Evolutionary conservation across 257 asterid genomes (phyloP), one percentile per base, ranked within the genome.

Genomic region (Capsicum baccatum): DNA sequence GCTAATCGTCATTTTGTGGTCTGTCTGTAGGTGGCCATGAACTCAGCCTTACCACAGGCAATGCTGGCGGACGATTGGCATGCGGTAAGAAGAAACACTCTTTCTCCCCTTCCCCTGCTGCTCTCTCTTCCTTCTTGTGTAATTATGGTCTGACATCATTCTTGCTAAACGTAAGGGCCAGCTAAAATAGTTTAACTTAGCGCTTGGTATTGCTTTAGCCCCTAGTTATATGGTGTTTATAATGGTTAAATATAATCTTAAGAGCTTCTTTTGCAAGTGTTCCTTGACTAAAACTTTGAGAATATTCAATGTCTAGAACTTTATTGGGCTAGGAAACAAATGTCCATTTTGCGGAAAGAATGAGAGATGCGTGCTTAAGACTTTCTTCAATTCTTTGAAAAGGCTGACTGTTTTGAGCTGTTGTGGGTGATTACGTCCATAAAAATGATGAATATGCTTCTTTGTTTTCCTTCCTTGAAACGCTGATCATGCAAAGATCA

Each of bases 1-100:
- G 19, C 64, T 47, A 69, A 48, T 33, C 68, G 69, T 66, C 76
- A 7, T 83, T 79, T 70, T 14, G 83, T 76, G 50, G 54, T 83
- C 67, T 2, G 33, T 63, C 42, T 88, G 70, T 87, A 96, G 99
- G 98, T 82, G 98, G 99, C 69, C 99, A 96, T 64, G 98, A 96
- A 87, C 99, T 96, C 83, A 96, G 99, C 83, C 97, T 96, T 69
- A 67, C 88, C 83, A 94, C 99, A 50, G 99, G 99, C 73, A 96
- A 96, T 90, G 99, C 99, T 16, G 99, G 99, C 60, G 99, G 99
- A 80, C 91, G 99, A 86, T 88, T 96, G 91, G 99, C 99, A 37
- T 96, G 99, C 79, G 99, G 99, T 96, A 94, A 76, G 94, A 67
- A 48, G 58, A 33, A 66, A 54, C 35, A 79, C 59, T 9, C 59